Conservation (phyloP, 2,329 filamentous ascomycete species). For the Claviceps sp. region DNA sequence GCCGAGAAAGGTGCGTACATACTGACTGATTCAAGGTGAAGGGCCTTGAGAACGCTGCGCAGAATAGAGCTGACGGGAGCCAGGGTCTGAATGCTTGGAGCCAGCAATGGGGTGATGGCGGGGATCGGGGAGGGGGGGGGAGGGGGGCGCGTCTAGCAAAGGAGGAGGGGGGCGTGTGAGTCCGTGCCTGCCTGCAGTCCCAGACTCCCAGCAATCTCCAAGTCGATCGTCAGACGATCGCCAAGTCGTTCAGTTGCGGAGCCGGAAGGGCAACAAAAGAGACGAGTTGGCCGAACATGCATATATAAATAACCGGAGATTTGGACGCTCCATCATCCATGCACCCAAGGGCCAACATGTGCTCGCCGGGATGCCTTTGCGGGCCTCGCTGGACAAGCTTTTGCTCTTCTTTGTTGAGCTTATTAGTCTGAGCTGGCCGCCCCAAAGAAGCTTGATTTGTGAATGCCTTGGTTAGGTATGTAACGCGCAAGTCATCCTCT, state of each 20-base stretch:
- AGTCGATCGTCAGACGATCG: too few relatives aligned
- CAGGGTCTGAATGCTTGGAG: neutral
- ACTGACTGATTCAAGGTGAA: neutral
- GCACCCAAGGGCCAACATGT: too few relatives aligned
- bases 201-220: neutral
- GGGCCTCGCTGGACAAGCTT: neutral
- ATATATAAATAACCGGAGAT: neutral
- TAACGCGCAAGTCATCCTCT: too few relatives aligned
- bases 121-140: neutral
- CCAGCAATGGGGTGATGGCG: neutral
- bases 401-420: neutral
- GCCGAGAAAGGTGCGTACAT: slow-evolving; percentile 15
- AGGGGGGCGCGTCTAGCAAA: neutral
- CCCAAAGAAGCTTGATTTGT: neutral
- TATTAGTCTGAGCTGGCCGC: neutral
- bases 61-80: neutral
- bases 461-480: too few relatives aligned
- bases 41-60: neutral
- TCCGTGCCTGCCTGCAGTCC: neutral
- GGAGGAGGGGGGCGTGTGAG: neutral
- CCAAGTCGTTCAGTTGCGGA: neutral
- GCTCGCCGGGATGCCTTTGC: neutral
- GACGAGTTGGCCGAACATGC: neutral
- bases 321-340: neutral
- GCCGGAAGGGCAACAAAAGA: neutral